A percentile compares a stretch with the other conserved stretches of the same genome.
These are phyloP conservation scores for Ceratobasidium sp. DNA, from an alignment of 1,284 basidiomycete species.

Conservation along the genomic window DNA sequence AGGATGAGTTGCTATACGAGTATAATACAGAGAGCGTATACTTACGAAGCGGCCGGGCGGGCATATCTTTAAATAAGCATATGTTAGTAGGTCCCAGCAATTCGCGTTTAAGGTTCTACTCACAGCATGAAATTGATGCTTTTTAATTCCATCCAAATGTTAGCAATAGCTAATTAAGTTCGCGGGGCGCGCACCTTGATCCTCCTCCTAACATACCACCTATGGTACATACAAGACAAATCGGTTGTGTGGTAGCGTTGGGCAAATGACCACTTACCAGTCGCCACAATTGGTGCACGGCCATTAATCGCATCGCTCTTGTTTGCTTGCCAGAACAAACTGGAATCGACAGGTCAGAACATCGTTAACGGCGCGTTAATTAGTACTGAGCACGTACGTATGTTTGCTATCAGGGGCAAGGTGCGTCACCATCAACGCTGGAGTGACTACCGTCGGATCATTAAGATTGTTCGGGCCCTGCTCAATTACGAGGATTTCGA, in stretches of 20 bases:
- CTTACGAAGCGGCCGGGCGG: conserved; percentile 3
- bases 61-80: background rate
- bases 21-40: background rate
- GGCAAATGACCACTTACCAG: background rate
- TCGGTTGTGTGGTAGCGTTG: background rate
- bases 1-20: background rate
- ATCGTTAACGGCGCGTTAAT: background rate
- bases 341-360: background rate
- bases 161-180: too few species aligned
- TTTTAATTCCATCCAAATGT: background rate
- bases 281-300: conserved; percentile 8
- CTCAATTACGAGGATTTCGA: conserved; percentile 35
- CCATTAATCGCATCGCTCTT: conserved; percentile 4
- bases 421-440: conserved; percentile 7
- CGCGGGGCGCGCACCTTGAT: conserved; percentile 12
- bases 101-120: background rate
- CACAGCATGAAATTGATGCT: conserved; percentile 37
- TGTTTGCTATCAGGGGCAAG: conserved; percentile 19
- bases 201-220: conserved; percentile 30
- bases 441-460: conserved; percentile 20
- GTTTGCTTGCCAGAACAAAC: conserved; percentile 31
- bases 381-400: conserved; percentile 3
- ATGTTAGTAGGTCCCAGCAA: background rate
- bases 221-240: background rate
- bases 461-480: conserved; percentile 35